Base-by-base conservation (phyloP, 768 basidiomycete species). In the Boletus barrowsii region DNA sequence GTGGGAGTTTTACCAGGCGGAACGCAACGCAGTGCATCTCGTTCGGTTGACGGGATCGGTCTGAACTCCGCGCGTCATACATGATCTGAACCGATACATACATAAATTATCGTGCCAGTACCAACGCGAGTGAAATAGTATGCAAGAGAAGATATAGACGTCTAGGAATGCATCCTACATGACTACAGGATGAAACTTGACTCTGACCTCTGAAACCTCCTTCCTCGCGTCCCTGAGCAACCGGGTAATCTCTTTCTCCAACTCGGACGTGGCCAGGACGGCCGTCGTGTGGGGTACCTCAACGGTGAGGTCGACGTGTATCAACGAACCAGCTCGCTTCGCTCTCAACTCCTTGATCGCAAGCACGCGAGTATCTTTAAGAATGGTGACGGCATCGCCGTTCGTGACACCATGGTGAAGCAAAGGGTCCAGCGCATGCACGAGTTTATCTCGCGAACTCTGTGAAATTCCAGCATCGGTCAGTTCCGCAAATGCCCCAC, bases 261-360 rank as follows among this genome's bases (percentile, higher is more conserved):
- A 71, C 22, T 69, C 64, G 44, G 79, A 79, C 3, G 83, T 76
- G 18, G 86, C 81, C 15, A 68, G 66, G 13, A 93, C 80, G 7
- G 82, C 84, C 65, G 85, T 71, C 8, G 67, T 63, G 8, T 73
- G 71, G 15, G 86, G 80, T 1, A 98, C 88, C 33, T 83, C 79
- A 30, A 87, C 89, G 5, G 80, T 82, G 47, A 98, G 74, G 71
- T 98, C 92, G 8, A 98, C 87, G 51, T 84, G 87, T 56, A 95
- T 83, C 56, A 87, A 70, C 10, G 93, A 91, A 30, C 93, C 89
- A 10, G 87, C 82, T 32, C 87, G 83, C 61, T 85, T 84, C 39
- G 90, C 88, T 39, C 88, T 84, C 53, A 94, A 64, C 53, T 83
- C 70, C 51, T 68, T 73, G 51, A 87, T 67, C 1, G 71, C 77